A percentile compares a stretch with the other conserved stretches of the same genome.
These are phyloP conservation scores for Neonectria punicea DNA, from an alignment of 2,329 filamentous ascomycete species.

Conservation along the genomic window DNA sequence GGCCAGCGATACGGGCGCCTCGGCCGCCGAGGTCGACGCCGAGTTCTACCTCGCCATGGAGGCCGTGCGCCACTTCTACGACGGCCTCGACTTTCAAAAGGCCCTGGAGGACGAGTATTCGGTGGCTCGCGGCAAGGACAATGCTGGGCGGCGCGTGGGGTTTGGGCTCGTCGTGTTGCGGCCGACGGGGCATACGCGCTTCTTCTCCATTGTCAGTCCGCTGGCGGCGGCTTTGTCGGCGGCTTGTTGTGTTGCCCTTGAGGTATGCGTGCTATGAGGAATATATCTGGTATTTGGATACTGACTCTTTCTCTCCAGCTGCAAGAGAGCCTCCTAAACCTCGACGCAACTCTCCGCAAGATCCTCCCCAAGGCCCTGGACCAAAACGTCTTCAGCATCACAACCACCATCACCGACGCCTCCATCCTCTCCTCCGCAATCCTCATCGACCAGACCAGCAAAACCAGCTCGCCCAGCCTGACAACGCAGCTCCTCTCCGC, in stretches of 20 bases:
- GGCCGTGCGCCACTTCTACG: constrained; percentile 27
- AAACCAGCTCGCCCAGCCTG: no score
- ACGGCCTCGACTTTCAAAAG: constrained; percentile 24
- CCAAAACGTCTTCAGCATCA: no score
- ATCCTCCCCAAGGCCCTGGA: no score
- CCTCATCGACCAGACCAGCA: no score
- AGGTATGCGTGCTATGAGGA: neutral
- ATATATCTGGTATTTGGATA: constrained; percentile 9
- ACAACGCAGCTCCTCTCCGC: neutral
- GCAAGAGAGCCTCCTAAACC: constrained; percentile 24
- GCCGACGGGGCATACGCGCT: constrained; percentile 32
- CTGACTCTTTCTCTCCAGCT: neutral
- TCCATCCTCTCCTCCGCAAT: no score
- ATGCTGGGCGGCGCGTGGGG: constrained; percentile 20
- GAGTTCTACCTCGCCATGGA: constrained; percentile 16
- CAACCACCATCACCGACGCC: no score
- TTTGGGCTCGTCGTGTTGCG: constrained; percentile 33
- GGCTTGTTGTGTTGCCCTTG: constrained; percentile 33
- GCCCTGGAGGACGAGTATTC: constrained; percentile 30
- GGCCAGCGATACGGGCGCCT: no score
- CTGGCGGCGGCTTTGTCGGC: constrained; percentile 27
- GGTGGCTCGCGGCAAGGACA: constrained; percentile 26
- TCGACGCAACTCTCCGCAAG: neutral
- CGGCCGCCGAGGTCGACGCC: no score
- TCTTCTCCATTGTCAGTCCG: constrained; percentile 32